Base-by-base conservation (phyloP, 352 stramenopile species). In the Hyaloperonospora arabidopsidis region DNA sequence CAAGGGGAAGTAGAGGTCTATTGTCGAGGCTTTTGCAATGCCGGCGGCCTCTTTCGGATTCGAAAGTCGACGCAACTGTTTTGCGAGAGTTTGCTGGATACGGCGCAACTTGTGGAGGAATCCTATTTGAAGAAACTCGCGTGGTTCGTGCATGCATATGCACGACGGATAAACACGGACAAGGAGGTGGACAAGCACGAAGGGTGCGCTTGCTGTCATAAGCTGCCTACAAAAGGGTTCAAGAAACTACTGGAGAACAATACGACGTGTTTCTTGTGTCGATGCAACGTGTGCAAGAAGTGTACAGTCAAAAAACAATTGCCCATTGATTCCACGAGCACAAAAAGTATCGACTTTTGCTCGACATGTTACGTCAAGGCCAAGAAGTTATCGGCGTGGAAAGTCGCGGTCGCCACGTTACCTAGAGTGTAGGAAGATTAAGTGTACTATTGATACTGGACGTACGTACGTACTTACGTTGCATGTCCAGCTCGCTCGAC, bases 41-140 rank as follows among this genome's bases (percentile, higher is more conserved):
- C 63, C 2, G 55, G 67, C 0, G 70, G 70, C 6, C 57, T 67
- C 18, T 57, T 77, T 3, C 56, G 65, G 1, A 32, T 63, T 1
- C 43, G 49, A 0, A 34, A 54, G 0, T 59, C 67, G 1, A 71
- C 57, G 0, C 55, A 63, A 23, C 28, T 82, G 5, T 70, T 76
- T 23, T 65, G 64, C 36, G 69, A 80, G 0, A 49, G 34, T 15
- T 58, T 86, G 49, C 49, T 80, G 1, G 60, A 71, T 15, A 61
- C 58, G 6, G 39, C 68, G n/a, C 64, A 73, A 43, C 47, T 84
- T 0, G 68, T 79, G 21, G 73, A 86, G 44, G 79, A 72, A 49
- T 68, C 70, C 15, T 72, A 86, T 55, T 57, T 81, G 54, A 87
- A 82, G 57, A 87, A 87, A 54, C 63, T 87, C 3, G 74, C 65